A percentile compares a stretch with the other conserved stretches of the same genome.
phyloP scores from a whole-genome alignment of 148 eudicot genomes.

The Fagopyrum tataricum region DNA sequence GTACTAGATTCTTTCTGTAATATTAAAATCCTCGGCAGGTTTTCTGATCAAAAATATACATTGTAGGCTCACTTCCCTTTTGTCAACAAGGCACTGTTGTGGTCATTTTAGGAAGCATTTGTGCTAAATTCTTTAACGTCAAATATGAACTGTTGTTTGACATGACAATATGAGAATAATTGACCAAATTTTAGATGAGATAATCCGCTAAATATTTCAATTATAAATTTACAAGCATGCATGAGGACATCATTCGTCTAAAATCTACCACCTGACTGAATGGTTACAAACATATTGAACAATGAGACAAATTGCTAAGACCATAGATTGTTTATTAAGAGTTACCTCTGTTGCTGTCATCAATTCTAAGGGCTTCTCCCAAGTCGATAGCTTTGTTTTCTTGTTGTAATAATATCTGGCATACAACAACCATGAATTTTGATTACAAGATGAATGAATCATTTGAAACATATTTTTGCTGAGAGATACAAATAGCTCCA shows the following conservation, averaged over 20 bases:
- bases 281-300: background rate
- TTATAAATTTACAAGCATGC: background rate
- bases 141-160: background rate
- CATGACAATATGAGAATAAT: slow-evolving; percentile 3
- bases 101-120: background rate
- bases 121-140: background rate
- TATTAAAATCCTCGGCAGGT: background rate
- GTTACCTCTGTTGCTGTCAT: slow-evolving; percentile 77
- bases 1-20: background rate
- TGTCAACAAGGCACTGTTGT: background rate
- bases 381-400: slow-evolving; percentile 60
- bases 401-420: slow-evolving; percentile 79
- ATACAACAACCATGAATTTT: slow-evolving; percentile 5
- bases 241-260: background rate
- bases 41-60: background rate
- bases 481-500: background rate
- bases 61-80: background rate
- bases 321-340: slow-evolving; percentile 7
- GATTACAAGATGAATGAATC: background rate
- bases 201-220: background rate
- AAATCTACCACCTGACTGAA: slow-evolving; percentile 1
- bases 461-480: background rate
- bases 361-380: slow-evolving; percentile 93
- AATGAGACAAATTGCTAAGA: background rate
- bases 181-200: background rate